Conservation (phyloP, 805 yeast species). For the Tetrapisispora fleetii region DNA sequence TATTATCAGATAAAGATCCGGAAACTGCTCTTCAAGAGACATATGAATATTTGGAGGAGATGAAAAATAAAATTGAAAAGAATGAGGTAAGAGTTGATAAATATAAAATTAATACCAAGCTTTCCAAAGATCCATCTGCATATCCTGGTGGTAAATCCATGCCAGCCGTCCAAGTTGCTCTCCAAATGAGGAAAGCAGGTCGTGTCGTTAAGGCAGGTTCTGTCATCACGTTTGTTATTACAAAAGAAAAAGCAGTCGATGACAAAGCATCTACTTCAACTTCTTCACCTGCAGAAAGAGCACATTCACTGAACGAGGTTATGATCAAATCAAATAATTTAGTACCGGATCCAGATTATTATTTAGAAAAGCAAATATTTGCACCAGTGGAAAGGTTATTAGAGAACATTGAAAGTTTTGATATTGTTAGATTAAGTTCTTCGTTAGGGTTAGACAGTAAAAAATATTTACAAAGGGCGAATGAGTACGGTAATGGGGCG, state of each 20-base stretch:
- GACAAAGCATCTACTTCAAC: slow-evolving; percentile 13
- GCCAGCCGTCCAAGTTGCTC: slow-evolving; percentile 90
- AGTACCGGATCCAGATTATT: slow-evolving; percentile 66
- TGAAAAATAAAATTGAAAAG: slow-evolving; percentile 45
- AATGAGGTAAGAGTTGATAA: slow-evolving; percentile 57
- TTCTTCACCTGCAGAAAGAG: slow-evolving; percentile 42
- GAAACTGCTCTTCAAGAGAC: slow-evolving; percentile 65
- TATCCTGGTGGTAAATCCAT: slow-evolving; percentile 73
- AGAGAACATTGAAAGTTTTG: slow-evolving; percentile 80
- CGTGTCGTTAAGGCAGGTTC: slow-evolving; percentile 81
- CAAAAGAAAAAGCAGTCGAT: slow-evolving; percentile 37
- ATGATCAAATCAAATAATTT: slow-evolving; percentile 40
- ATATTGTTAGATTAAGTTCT: slow-evolving; percentile 64
- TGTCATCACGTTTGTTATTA: slow-evolving; percentile 79
- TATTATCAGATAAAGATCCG: slow-evolving; percentile 64
- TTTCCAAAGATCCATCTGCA: slow-evolving; percentile 79
- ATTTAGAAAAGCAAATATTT: slow-evolving; percentile 78
- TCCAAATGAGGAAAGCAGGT: slow-evolving; percentile 70
- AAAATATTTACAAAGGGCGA: slow-evolving; percentile 39
- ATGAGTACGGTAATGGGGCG: slow-evolving; percentile 20
- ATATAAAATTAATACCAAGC: slow-evolving; percentile 71
- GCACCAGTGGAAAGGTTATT: slow-evolving; percentile 85
- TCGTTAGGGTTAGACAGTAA: slow-evolving; percentile 69
- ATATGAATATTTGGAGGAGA: slow-evolving; percentile 58
- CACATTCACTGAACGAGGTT: slow-evolving; percentile 72